Base-by-base conservation (phyloP, 352 stramenopile species). In the Phytophthora lateralis region DNA sequence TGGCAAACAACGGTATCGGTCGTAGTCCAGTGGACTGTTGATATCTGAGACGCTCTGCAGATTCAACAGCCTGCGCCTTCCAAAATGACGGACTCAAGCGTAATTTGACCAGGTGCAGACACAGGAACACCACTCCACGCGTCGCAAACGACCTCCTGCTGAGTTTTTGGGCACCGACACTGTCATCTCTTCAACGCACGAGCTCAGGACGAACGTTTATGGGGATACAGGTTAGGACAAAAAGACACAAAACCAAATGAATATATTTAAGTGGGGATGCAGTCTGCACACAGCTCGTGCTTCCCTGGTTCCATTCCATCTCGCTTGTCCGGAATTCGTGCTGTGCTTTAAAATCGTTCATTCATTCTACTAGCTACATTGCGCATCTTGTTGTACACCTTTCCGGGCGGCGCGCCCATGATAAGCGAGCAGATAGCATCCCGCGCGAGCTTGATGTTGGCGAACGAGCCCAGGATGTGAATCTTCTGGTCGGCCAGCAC, bases 371-470 rank as follows among this genome's bases (percentile, higher is more conserved):
- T 98, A 37, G 97, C 96, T 38, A 99, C 98, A 76, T 97, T 98
- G 56, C 97, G 91, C 97, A 99, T 99, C 78, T 99, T 98, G 80
- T 99, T 99, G 85, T 99, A 99, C 56, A 99, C 97, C 78, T 99
- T 99, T 62, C 97, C 98, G 18, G 98, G 98, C 32, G 97, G 97
- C 18, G 98, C 97, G 52, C 98, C 98, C 71, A 99, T 96, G 54
- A 97, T 97, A 35, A 96, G 75, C 60, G 88, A 94, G 66, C 87
- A 97, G 51, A 97, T 86, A 14, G 89, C 87, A 55, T 96, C 87
- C 17, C 89, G 89, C n/a, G 98, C 98, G 26, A 99, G 80, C 65
- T 98, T 96, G 75, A 99, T 99, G 88, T 99, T 99, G 27, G 91
- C 82, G 68, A 98, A 99, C 20, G 88, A 98, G 52, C 98, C 98